Base-by-base conservation (phyloP, 345 rosid genomes). In the Populus pruinosa region DNA sequence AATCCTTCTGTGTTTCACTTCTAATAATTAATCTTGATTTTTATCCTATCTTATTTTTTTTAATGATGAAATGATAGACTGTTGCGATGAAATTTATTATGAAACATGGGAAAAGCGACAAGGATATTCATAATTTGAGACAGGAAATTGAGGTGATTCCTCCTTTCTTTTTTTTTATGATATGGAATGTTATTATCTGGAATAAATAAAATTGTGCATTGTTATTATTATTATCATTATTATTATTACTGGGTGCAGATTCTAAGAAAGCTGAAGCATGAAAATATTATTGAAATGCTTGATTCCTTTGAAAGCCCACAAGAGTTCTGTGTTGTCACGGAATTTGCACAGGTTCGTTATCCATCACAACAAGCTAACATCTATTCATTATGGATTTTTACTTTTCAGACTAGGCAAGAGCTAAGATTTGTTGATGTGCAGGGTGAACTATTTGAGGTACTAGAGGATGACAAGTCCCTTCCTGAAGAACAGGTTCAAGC, bases 401-500 rank as follows among this genome's bases (percentile, higher is more conserved):
- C 63, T 13, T 63, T 56, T 56, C 63, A 63, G 27, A 63, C 67
- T 7, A 27, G 1, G 13, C 14, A 63, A 63, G 27, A 56, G 27
- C 63, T 56, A 7, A 61, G 10, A 69, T 71, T 71, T 61, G 35
- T 59, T 77, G 70, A 63, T 72, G 81, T 81, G 69, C 81, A 96
- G 99, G 99, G 99, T 76, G 99, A 96, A 80, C 76, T 93, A 65
- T 96, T 96, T 87, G 98, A 92, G 90, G 88, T 96, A 87, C 92
- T 96, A 27, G 98, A 92, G 88, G 99, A 96, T 82, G 99, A 96
- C 82, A 91, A 96, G 77, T 89, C 91, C 83, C 99, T 96, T 70
- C 99, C 98, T 2, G 99, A 96, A 86, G 98, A 91, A 75, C 98
- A 96, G 82, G 97, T 96, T 76, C 98, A 92, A 85, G 97, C 98